phyloP scores from a whole-genome alignment of 345 rosid genomes.

The Eucalyptus tenuipes region DNA sequence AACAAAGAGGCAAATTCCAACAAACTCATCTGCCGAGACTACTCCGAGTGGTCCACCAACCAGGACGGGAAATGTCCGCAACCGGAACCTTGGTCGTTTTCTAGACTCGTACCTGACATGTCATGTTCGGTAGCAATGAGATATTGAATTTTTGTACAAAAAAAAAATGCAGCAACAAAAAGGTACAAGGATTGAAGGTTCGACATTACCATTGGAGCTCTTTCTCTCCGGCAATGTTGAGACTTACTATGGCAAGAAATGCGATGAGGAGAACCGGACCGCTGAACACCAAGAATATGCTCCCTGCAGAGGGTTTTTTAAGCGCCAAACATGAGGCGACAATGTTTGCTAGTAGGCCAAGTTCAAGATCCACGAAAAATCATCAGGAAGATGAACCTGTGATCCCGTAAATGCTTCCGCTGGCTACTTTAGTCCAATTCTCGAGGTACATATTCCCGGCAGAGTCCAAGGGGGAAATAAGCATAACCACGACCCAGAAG shows the following conservation, averaged over 20 bases:
- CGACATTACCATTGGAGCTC: constrained; percentile 29
- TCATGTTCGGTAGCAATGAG: neutral
- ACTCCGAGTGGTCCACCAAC: constrained; percentile 89
- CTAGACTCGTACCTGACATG: constrained; percentile 28
- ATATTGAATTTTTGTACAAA: neutral
- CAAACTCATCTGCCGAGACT: constrained; percentile 76
- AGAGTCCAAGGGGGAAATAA: constrained; percentile 33
- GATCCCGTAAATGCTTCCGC: constrained; percentile 32
- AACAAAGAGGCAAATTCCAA: constrained; percentile 55
- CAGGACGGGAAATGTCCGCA: constrained; percentile 82
- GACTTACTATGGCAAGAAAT: constrained; percentile 35
- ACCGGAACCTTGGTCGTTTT: constrained; percentile 33
- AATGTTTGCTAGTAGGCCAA: neutral
- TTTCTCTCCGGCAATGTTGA: constrained; percentile 42
- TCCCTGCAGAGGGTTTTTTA: constrained; percentile 27
- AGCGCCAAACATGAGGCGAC: neutral
- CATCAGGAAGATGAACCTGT: constrained; percentile 23
- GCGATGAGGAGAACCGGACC: constrained; percentile 53
- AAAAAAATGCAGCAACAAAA: neutral
- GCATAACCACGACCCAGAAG: constrained; percentile 42
- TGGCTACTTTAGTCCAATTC: constrained; percentile 18
- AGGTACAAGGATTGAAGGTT: neutral
- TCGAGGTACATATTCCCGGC: constrained; percentile 19
- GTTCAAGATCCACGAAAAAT: neutral
- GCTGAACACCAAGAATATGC: constrained; percentile 49